Base-by-base conservation (phyloP, 768 basidiomycete species). In the Rickenella mellea region DNA sequence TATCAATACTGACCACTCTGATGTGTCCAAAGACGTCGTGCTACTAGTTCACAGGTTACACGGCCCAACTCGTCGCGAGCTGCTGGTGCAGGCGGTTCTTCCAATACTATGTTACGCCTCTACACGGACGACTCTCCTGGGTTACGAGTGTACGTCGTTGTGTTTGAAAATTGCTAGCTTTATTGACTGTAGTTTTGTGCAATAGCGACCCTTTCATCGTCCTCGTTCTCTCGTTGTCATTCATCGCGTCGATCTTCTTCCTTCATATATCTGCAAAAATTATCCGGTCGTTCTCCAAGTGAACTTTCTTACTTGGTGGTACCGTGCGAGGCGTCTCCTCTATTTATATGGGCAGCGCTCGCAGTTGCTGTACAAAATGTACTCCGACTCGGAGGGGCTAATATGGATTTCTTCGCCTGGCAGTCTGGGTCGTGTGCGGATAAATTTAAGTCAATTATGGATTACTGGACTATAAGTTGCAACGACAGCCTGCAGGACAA, bases 121-220 rank as follows among this genome's bases (percentile, higher is more conserved):
- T 98, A 98, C 77, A 98, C 96, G 28, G 94, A 97, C 59, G 96
- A 97, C 58, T 93, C 93, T 45, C 90, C 89, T 36, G 96, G 96
- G 19, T 74, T 99, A 42, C 80, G 92, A 74, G 90, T 99, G 96
- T 98, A 60, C 61, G 92, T 83, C 27, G 36, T 41, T 40, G 43
- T 24, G 12, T 40, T 28, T 8, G 27, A 15, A 35, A 26, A 14
- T 4, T 39, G 33, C 26, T 42, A 21, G 15, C 5, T 37, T 30
- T 35, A 17, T 47, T 27, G 21, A 20, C 21, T 39, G 5, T n/a
- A 27, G 36, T 42, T 21, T 15, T 19, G 28, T 35, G 27, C 31
- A 38, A 14, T 55, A 97, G 92, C 48, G 93, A 97, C 64, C 93
- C 93, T 4, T 97, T 89, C 68, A 92, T 96, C 53, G 92, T 96